Evolutionary conservation across 805 yeast species (phyloP).

Genomic region (Groenewaldozyma salmanticensis): DNA sequence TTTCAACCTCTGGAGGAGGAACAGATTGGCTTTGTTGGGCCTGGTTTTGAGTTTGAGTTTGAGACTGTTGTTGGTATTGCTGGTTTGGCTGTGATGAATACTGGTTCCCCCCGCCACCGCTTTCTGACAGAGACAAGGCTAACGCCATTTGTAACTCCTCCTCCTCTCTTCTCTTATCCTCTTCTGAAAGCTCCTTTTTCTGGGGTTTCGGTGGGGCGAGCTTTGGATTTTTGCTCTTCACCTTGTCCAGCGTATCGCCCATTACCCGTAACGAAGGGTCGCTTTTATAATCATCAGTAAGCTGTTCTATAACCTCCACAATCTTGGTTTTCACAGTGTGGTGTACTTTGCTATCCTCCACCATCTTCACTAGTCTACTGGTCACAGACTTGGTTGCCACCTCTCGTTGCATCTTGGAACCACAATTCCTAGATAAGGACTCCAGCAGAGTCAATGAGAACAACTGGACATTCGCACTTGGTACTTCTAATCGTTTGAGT

Average conservation of each 20-base stretch:
- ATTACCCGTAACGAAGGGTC: slow-evolving; percentile 75
- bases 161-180: slow-evolving; percentile 54
- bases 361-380: slow-evolving; percentile 37
- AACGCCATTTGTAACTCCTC: slow-evolving; percentile 70
- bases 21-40: slow-evolving; percentile 23
- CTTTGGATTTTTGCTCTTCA: slow-evolving; percentile 35
- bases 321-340: slow-evolving; percentile 54
- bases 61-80: slow-evolving; percentile 17
- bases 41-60: slow-evolving; percentile 13
- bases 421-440: slow-evolving; percentile 69
- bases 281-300: slow-evolving; percentile 49
- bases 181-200: slow-evolving; percentile 38
- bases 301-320: slow-evolving; percentile 57
- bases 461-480: slow-evolving; percentile 57
- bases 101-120: slow-evolving; percentile 6
- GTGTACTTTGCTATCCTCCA: slow-evolving; percentile 51
- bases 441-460: slow-evolving; percentile 43
- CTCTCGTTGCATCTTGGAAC: slow-evolving; percentile 54
- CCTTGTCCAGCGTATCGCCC: slow-evolving; percentile 46
- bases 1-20: background rate
- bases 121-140: slow-evolving; percentile 59
- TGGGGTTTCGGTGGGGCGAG: slow-evolving; percentile 48
- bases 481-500: slow-evolving; percentile 37
- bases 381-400: slow-evolving; percentile 52
- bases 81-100: slow-evolving; percentile 7